phyloP scores from a whole-genome alignment of 2,329 filamentous ascomycete genomes.

The Fusarium succisae region DNA sequence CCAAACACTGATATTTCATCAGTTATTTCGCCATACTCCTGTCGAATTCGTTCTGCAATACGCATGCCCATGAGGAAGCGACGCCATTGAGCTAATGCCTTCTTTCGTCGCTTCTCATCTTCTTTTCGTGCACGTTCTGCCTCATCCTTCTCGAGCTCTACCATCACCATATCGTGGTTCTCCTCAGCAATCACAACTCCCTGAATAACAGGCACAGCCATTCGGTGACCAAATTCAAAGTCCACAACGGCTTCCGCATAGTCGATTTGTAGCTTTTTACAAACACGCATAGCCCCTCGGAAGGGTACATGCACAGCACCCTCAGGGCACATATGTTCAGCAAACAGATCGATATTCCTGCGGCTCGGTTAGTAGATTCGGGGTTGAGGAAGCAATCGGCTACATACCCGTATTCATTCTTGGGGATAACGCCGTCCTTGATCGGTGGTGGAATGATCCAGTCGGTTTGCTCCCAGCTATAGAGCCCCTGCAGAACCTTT shows the following conservation, averaged over 20 bases:
- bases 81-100: constrained; percentile 80
- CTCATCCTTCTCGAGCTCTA: constrained; percentile 82
- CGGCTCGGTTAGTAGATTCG: constrained; percentile 29
- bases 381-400: not conserved
- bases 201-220: constrained; percentile 90
- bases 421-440: constrained; percentile 84
- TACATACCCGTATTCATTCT: constrained; percentile 81
- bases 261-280: constrained; percentile 84
- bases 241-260: constrained; percentile 94
- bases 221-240: constrained; percentile 95
- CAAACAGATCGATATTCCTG: constrained; percentile 92
- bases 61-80: constrained; percentile 87
- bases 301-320: constrained; percentile 87
- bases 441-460: constrained; percentile 96
- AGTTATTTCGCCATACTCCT: constrained; percentile 76
- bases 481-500: constrained; percentile 88
- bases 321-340: constrained; percentile 86
- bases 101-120: constrained; percentile 81
- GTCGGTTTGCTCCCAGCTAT: constrained; percentile 85
- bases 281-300: constrained; percentile 79
- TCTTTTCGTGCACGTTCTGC: constrained; percentile 80
- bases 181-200: constrained; percentile 90
- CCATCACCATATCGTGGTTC: constrained; percentile 76
- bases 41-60: constrained; percentile 78
- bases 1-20: constrained; percentile 64